Evolutionary conservation across 1,284 basidiomycete genomes (phyloP).

Genomic region (Malassezia slooffiae): DNA sequence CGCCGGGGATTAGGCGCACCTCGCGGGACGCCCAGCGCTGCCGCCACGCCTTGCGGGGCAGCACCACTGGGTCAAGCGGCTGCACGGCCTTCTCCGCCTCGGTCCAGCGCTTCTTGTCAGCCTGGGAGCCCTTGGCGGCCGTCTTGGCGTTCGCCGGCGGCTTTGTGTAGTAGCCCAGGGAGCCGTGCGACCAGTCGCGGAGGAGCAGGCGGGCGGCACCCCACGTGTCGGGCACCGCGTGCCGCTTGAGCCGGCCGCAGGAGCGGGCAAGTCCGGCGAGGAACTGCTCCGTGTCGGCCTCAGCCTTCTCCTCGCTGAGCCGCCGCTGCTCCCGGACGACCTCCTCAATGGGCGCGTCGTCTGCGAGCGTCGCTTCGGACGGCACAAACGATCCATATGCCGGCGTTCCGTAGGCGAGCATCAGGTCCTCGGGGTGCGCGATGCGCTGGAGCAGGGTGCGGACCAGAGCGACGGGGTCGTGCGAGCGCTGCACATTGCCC

Average conservation of each 20-base stretch:
- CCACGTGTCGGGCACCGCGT: constrained; percentile 29
- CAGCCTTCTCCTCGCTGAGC: constrained; percentile 19
- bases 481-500: constrained; percentile 36
- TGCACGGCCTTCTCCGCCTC: constrained; percentile 14
- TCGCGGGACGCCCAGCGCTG: constrained; percentile 26
- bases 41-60: constrained; percentile 26
- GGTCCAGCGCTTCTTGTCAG: constrained; percentile 13
- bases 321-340: constrained; percentile 19
- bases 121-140: constrained; percentile 14
- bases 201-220: constrained; percentile 35
- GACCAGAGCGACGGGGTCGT: constrained; percentile 34
- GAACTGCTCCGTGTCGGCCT: constrained; percentile 39
- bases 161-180: constrained; percentile 35
- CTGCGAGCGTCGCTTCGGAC: constrained; percentile 19
- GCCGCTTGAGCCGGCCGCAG: constrained; percentile 31
- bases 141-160: constrained; percentile 13
- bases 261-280: constrained; percentile 34
- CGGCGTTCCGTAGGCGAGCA: constrained; percentile 38
- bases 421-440: constrained; percentile 34
- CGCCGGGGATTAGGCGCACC: constrained; percentile 23
- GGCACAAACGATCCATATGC: constrained; percentile 36
- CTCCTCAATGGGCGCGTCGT: constrained; percentile 22
- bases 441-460: constrained; percentile 30
- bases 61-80: constrained; percentile 8
- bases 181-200: constrained; percentile 38